Base-by-base conservation (phyloP, 2,329 filamentous ascomycete species). In the Elsinoe ampelina region DNA sequence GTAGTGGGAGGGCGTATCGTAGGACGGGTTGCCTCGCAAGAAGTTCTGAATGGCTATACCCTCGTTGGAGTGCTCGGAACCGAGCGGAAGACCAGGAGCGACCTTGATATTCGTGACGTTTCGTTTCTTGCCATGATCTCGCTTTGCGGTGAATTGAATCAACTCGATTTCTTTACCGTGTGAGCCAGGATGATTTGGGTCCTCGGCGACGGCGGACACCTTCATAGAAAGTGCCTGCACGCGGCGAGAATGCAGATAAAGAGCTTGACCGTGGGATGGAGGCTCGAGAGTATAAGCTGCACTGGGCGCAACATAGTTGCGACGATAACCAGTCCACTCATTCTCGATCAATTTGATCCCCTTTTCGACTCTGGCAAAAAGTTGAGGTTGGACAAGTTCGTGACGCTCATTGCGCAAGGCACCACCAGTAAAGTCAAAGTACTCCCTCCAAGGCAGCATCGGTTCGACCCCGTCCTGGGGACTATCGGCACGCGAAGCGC, bases 301-400 rank as follows among this genome's bases (percentile, higher is more conserved):
- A 54, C 85, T 82, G 55, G 93, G 89, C 0, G 87, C 85, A 68
- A 95, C 93, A 71, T 95, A 95, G 69, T 95, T 95, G 42, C 91
- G 80, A 34, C 90, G 80, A 68, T 95, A 95, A 72, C 90, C 95
- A 0, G 90, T 95, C 89, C 89, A 95, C 64, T 91, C 88, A 15
- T 81, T 78, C 57, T 95, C 90, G 35, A 75, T 74, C 51, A 84
- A 75, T 68, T 95, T 95, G 72, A 95, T 95, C 0, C 90, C 90
- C 65, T 95, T 95, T 69, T 95, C 88, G 59, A 95, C 89, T 64
- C 83, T 85, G 35, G 87, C 88, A 30, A 84, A 78, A 61, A 95
- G 87, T 12, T 87, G 85, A 17, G 87, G 79, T 61, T 83, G 84
- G 62, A 93, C 78, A 1, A 36, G 6, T 17, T 56, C 20, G n/a